Percentiles rank a stretch among this genome's conserved stretches.
phyloP scores from a whole-genome alignment of 129 eudicot genomes.

The Lactuca sativa region DNA sequence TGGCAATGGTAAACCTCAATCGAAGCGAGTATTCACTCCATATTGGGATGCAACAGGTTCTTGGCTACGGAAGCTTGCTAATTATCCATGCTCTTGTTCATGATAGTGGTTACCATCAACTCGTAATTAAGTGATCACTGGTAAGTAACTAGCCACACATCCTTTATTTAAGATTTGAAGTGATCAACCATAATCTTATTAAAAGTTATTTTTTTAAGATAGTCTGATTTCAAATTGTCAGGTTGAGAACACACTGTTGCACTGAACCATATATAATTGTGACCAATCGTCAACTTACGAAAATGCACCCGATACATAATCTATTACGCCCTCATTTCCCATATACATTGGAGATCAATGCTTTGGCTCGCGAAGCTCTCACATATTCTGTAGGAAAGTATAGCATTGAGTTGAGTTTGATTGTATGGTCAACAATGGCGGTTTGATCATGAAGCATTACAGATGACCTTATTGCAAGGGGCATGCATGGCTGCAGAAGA shows the following conservation, averaged over 20 bases:
- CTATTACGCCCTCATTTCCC: slow-evolving; percentile 68
- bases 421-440: slow-evolving; percentile 57
- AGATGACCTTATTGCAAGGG: slow-evolving; percentile 66
- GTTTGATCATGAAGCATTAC: slow-evolving; percentile 64
- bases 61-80: slow-evolving; percentile 92
- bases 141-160: slow-evolving; percentile 9
- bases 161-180: no score
- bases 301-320: slow-evolving; percentile 68
- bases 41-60: slow-evolving; percentile 55
- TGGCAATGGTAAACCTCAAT: slow-evolving; percentile 48
- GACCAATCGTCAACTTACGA: slow-evolving; percentile 63
- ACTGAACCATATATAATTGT: slow-evolving; percentile 83
- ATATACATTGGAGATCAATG: slow-evolving; percentile 82
- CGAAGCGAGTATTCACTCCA: slow-evolving; percentile 50
- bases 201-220: no score
- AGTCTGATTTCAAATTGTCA: slow-evolving; percentile 9
- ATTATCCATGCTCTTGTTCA: slow-evolving; percentile 74
- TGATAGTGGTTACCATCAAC: slow-evolving; percentile 82
- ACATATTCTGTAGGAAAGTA: slow-evolving; percentile 57
- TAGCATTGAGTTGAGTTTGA: slow-evolving; percentile 58
- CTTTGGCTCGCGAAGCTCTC: slow-evolving; percentile 62
- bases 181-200: neutral
- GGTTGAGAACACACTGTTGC: slow-evolving; percentile 74
- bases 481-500: slow-evolving; percentile 85
- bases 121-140: slow-evolving; percentile 64